Conservation (phyloP, 177 flowering plant genomes). For the Vitis hybrid region DNA sequence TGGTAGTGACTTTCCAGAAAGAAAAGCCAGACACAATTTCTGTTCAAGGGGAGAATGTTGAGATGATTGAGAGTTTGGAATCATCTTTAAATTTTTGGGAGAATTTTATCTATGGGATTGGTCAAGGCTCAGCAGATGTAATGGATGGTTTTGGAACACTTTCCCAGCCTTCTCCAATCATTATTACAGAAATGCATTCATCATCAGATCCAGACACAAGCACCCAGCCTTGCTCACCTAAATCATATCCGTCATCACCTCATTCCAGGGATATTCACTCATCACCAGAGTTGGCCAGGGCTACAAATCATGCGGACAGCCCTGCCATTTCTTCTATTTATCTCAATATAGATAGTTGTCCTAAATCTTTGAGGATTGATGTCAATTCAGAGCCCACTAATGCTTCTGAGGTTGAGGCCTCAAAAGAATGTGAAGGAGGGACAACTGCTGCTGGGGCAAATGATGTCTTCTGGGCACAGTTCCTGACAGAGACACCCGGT, state of each 20-base stretch:
- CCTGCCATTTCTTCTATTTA: conserved; percentile 25
- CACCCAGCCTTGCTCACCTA: conserved; percentile 32
- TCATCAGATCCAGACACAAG: conserved; percentile 37
- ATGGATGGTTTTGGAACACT: conserved; percentile 15
- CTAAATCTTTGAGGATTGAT: conserved; percentile 28
- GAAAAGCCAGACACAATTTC: conserved; percentile 32
- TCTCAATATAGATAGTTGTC: conserved; percentile 19
- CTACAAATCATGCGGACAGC: conserved; percentile 21
- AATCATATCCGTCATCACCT: conserved; percentile 26
- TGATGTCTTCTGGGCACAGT: conserved; percentile 64
- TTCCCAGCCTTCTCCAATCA: conserved; percentile 23
- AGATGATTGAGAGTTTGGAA: conserved; percentile 53
- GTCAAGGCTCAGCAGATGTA: conserved; percentile 34
- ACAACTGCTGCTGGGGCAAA: conserved; percentile 24
- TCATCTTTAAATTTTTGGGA: conserved; percentile 54
- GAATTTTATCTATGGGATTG: conserved; percentile 37
- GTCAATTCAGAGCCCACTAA: conserved; percentile 29
- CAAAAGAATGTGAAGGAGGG: conserved; percentile 11
- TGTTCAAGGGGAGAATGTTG: conserved; percentile 22
- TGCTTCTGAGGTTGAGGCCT: conserved; percentile 17
- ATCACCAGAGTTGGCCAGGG: conserved; percentile 25
- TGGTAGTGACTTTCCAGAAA: conserved; percentile 16
- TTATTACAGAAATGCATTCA: conserved; percentile 24
- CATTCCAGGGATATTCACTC: conserved; percentile 34
- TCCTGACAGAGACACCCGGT: conserved; percentile 49